Conservation (phyloP, 768 basidiomycete species). For the Suillus ampliporus region DNA sequence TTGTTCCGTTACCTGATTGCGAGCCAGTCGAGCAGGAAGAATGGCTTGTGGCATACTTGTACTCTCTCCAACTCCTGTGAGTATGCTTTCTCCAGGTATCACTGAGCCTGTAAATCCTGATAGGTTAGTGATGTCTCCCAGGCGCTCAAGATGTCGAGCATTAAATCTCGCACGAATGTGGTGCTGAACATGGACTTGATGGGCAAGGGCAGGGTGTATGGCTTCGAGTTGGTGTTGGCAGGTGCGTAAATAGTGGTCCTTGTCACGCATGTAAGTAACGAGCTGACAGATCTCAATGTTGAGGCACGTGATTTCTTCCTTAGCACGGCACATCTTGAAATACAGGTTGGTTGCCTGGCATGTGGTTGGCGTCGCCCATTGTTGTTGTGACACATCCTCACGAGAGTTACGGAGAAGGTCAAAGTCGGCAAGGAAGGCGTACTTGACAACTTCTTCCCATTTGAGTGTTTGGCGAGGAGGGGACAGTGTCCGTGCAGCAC, state of each 20-base stretch:
- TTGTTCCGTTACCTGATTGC: too few relatives aligned
- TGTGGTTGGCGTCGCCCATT: conserved; percentile 22
- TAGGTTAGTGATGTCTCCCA: too few relatives aligned
- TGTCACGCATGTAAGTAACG: conserved; percentile 17
- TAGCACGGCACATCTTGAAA: conserved; percentile 18
- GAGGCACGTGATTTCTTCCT: conserved; percentile 25
- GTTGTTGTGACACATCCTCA: conserved; percentile 22
- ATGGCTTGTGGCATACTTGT: too few relatives aligned
- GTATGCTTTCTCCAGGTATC: too few relatives aligned
- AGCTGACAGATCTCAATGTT: conserved; percentile 22
- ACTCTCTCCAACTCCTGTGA: too few relatives aligned
- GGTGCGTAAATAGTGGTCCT: conserved; percentile 10
- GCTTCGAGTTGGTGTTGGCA: conserved; percentile 4
- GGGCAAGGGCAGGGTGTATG: conserved; percentile 9
- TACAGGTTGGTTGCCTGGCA: conserved; percentile 9
- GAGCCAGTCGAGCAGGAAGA: too few relatives aligned
- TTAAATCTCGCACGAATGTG: too few relatives aligned
- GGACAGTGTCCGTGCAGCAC: background rate
- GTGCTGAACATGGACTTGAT: conserved; percentile 11
- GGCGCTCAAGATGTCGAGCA: too few relatives aligned
- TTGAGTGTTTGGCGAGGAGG: conserved; percentile 13
- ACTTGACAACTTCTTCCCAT: conserved; percentile 30
- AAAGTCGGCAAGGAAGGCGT: conserved; percentile 20
- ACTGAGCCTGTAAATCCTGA: too few relatives aligned
- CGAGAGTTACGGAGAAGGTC: conserved; percentile 24